phyloP scores from a whole-genome alignment of 495 filamentous ascomycete genomes.

The Tuber magnatum region DNA sequence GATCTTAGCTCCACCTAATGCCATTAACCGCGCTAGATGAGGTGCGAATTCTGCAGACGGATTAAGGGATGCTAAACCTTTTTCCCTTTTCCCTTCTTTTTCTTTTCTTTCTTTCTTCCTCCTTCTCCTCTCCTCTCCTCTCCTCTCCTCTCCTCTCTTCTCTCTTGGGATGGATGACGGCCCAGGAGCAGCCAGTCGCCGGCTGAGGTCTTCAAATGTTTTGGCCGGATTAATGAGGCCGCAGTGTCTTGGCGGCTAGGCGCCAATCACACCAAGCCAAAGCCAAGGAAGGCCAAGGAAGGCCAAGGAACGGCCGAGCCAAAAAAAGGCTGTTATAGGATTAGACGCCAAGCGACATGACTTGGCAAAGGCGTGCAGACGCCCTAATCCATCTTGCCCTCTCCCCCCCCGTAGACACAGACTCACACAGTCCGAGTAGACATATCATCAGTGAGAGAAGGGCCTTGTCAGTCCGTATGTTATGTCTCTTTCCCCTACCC shows the following conservation, averaged over 20 bases:
- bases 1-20: background rate
- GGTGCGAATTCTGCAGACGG: background rate
- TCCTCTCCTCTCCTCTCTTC: background rate
- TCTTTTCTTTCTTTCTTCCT: too few species aligned
- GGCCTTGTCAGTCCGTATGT: background rate
- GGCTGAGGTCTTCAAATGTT: background rate
- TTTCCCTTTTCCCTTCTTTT: background rate
- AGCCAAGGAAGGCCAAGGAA: conserved; percentile 21
- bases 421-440: conserved; percentile 4
- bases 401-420: conserved; percentile 18
- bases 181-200: background rate
- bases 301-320: conserved; percentile 28
- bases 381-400: background rate
- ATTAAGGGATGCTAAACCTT: background rate
- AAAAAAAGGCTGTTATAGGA: conserved; percentile 8
- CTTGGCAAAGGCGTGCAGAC: conserved; percentile 21
- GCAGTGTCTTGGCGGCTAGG: conserved; percentile 16
- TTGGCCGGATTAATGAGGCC: background rate
- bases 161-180: background rate
- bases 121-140: background rate
- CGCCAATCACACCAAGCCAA: conserved; percentile 27
- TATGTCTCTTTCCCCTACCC: background rate
- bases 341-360: conserved; percentile 30
- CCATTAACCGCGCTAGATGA: background rate
- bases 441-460: conserved; percentile 13